Evolutionary conservation across 1,284 basidiomycete genomes (phyloP), one percentile per base, ranked within the genome.

Genomic region (Earliella scabrosa): DNA sequence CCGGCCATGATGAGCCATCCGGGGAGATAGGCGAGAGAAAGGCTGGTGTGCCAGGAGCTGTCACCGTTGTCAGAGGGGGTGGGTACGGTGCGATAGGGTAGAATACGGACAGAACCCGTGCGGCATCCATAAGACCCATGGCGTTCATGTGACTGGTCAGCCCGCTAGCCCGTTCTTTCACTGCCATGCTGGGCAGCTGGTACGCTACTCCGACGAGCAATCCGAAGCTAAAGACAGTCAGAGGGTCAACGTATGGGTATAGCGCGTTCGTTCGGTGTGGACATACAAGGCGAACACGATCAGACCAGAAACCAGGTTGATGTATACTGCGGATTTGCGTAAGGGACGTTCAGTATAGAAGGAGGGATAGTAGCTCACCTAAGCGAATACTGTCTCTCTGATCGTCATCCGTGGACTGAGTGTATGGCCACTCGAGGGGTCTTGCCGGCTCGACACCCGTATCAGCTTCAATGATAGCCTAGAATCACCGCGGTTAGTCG

Each of bases 381-480:
- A 87, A 68, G 48, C 87, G 80, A 34, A 78, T 79, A n/a, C 71
- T 49, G 13, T 80, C 81, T 7, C 69, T 63, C 58, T 87, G 82
- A 51, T 89, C 77, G 29, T 81, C 73, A 56, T 90, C 87, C 0
- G 86, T 86, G 60, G 82, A 76, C 57, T 80, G 77, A 0, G 87
- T 84, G 67, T 83, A 93, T 0, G 87, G 87, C 85, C 87, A 89
- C 66, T 88, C 82, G 34, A 82, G 66, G 0, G 89, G 87, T 0
- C 79, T 79, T 4, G 78, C 75, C 10, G 78, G 66, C 26, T 74
- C 67, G 14, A 75, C 68, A 1, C 84, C 85, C 0, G 87, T 83
- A 58, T 79, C 79, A 10, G 89, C 72, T 60, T 85, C 79, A 26
- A 91, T 87, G 58, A 89, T 82, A 10, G 86, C 84, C 85, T 87